A percentile compares a stretch with the other conserved stretches of the same genome.
Evolutionary conservation across 2,329 filamentous ascomycete species (phyloP).

Genomic region (Ophiostoma ulmi): DNA sequence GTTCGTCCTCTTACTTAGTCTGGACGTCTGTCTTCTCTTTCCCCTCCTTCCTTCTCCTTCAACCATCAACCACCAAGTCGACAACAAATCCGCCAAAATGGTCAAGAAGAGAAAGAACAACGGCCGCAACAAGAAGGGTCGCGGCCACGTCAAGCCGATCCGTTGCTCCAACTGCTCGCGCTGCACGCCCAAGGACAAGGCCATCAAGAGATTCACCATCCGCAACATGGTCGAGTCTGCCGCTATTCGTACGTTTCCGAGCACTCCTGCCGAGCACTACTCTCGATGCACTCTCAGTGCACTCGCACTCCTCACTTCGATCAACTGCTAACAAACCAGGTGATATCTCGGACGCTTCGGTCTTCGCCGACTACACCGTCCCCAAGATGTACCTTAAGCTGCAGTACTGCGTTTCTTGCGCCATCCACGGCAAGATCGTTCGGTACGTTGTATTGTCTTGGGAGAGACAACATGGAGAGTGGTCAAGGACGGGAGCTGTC

Average conservation of each 20-base stretch:
- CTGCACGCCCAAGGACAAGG: constrained; percentile 99
- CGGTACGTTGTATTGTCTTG: constrained; percentile 76
- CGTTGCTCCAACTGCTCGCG: constrained; percentile 68
- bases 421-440: constrained; percentile 99
- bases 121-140: constrained; percentile 99
- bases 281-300: not conserved
- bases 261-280: no score
- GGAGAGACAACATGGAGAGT: constrained; percentile 49
- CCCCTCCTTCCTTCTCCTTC: constrained; percentile 17
- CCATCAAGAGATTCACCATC: constrained; percentile 99
- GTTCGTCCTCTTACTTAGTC: constrained; percentile 9
- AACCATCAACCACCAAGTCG: constrained; percentile 20
- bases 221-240: constrained; percentile 99
- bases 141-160: constrained; percentile 99
- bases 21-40: constrained; percentile 11
- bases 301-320: not conserved
- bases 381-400: constrained; percentile 99
- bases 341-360: constrained; percentile 99
- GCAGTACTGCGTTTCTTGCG: constrained; percentile 99
- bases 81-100: constrained; percentile 29
- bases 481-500: constrained; percentile 5
- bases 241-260: constrained; percentile 80
- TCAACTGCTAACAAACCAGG: constrained; percentile 48
- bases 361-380: constrained; percentile 98
- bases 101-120: constrained; percentile 43